Base-by-base conservation (phyloP, 805 yeast species). In the Ogataea nakhonphanomensis region DNA sequence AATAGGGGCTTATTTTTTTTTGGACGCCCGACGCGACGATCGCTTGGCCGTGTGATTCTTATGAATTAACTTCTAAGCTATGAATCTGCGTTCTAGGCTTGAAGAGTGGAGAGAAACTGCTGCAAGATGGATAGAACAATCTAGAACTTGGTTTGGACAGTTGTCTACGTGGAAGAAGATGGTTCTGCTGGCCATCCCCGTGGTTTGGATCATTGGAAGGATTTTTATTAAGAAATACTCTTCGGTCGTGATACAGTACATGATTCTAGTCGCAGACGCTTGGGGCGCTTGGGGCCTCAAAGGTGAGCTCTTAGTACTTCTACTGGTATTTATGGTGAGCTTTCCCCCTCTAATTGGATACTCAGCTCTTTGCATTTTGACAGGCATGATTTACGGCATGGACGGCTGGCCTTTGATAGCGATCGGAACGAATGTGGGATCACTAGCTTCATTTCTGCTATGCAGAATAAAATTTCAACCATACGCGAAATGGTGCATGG, bases 261-360 rank as follows among this genome's bases (percentile, higher is more conserved):
- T 76, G 44, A 71, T 73, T 1, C 45, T 45, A 0, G 41, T 70
- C 4, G 70, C 86, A 0, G 72, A 76, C 35, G 55, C 59, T n/a
- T 70, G 80, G 67, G 33, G 44, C 3, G 22, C 30, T 0, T 49
- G 48, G 46, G 62, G 63, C 1, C 10, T 46, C 14, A 47, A 34
- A 28, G 65, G 65, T 4, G 39, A 35, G 5, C 7, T 71, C 4
- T 48, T 78, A 0, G 55, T 90, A 42, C 73, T 80, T 37, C 12
- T 61, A 4, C 58, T 81, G 33, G 62, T 89, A 3, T 74, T 82
- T 49, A 21, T 72, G 2, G 89, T 90, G 4, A 79, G 93, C 0
- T 90, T 91, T 67, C 98, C 99, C 2, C 99, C 98, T 1, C 48
- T 91, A 50, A 61, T 88, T 25, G 99, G 99, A 1, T 90, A 81